phyloP scores from a whole-genome alignment of 495 filamentous ascomycete species.

The Sabuloglossum arenarium region DNA sequence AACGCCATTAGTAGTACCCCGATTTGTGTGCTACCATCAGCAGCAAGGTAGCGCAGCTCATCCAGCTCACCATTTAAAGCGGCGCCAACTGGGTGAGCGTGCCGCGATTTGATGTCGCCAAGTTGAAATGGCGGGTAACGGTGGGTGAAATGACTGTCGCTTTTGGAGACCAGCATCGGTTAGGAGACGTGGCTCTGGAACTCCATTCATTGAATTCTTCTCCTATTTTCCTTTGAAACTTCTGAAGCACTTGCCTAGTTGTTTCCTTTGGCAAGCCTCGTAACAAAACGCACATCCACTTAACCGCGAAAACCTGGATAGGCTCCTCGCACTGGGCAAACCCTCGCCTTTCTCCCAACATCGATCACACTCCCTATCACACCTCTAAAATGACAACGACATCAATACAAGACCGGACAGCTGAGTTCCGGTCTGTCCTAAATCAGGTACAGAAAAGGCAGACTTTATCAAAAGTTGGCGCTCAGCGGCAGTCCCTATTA shows the following conservation, averaged over 20 bases:
- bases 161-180: no score
- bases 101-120: no score
- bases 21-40: no score
- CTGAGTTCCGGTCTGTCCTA: slow-evolving; percentile 82
- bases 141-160: not conserved
- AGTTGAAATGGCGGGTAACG: not conserved
- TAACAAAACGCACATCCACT: not conserved
- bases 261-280: not conserved
- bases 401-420: slow-evolving; percentile 85
- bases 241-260: not conserved
- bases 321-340: not conserved
- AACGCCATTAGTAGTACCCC: no score
- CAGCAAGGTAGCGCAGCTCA: no score
- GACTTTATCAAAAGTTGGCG: slow-evolving; percentile 42
- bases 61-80: no score
- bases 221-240: not conserved
- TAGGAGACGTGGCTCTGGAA: not conserved
- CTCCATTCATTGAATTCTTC: not conserved
- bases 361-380: not conserved
- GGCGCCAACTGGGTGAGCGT: no score
- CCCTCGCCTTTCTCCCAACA: not conserved
- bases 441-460: slow-evolving; percentile 59
- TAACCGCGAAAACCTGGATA: not conserved
- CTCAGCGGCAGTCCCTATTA: slow-evolving; percentile 66
- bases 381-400: slow-evolving; percentile 27